These are phyloP conservation scores for Salix viminalis DNA, from an alignment of 345 rosid species.

Conservation along the genomic window DNA sequence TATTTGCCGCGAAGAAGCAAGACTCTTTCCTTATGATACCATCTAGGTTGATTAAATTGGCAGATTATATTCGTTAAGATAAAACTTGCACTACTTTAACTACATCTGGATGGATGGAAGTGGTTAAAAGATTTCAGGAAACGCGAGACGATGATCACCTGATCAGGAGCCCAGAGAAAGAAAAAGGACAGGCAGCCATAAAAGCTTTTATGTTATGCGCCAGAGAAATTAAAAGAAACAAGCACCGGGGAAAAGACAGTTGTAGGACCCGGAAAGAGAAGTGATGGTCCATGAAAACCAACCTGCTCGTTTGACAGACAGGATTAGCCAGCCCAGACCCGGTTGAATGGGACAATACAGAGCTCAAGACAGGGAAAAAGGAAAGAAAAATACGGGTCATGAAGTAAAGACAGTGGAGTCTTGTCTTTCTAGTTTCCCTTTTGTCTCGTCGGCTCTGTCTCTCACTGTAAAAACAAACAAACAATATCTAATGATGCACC, in stretches of 20 bases:
- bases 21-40: no score
- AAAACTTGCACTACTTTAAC: no score
- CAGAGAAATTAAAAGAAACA: background rate
- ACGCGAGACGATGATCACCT: no score
- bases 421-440: conserved; percentile 38
- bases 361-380: background rate
- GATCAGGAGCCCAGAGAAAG: background rate
- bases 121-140: no score
- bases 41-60: no score
- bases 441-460: conserved; percentile 35
- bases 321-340: no score
- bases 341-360: background rate
- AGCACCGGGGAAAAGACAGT: background rate
- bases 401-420: conserved; percentile 17
- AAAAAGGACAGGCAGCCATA: background rate
- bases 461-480: no score
- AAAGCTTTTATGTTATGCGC: background rate
- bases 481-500: no score
- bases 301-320: background rate
- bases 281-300: background rate
- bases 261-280: background rate
- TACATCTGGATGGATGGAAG: no score
- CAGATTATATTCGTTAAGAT: no score
- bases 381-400: background rate
- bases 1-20: no score